Percentiles rank a stretch among this genome's conserved stretches.
Conservation (phyloP, 495 filamentous ascomycete species). For the Opeltia flavorubescens region DNA sequence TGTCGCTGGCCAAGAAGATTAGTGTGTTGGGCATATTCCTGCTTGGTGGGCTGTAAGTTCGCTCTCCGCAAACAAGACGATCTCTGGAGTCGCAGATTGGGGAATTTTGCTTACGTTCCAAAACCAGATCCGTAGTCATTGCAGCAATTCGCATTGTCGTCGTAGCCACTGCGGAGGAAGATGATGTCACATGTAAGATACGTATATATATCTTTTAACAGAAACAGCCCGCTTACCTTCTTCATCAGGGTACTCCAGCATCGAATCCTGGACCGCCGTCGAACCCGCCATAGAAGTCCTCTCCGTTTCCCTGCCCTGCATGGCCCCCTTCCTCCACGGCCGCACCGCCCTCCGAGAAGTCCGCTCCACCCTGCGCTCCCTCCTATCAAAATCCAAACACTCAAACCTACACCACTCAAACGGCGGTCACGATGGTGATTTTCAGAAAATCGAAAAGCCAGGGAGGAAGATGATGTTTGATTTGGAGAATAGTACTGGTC, state of each 20-base stretch:
- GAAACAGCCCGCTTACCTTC: not conserved
- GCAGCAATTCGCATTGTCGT: not conserved
- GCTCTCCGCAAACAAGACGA: not conserved
- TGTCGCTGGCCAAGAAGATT: constrained; percentile 4
- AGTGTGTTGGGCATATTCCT: constrained; percentile 2
- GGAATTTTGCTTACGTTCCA: too few species aligned
- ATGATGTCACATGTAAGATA: constrained; percentile 1
- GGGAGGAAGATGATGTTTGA: not conserved
- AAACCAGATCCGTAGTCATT: constrained; percentile 1
- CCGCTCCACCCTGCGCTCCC: not conserved
- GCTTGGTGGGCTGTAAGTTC: not conserved
- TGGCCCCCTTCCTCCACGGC: constrained; percentile 1
- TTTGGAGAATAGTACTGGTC: not conserved
- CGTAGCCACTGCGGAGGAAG: not conserved
- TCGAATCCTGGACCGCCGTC: not conserved
- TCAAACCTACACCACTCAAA: not conserved
- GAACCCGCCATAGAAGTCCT: constrained; percentile 2
- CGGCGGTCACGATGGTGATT: not conserved
- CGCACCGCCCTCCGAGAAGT: not conserved
- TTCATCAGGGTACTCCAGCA: not conserved
- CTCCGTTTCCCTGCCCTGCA: constrained; percentile 1
- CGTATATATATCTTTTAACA: not conserved
- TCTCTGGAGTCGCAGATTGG: not conserved
- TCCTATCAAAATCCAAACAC: not conserved
- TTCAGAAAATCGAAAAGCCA: not conserved